Evolutionary conservation across 176 grass and related monocot species (phyloP), one percentile per base, ranked within the genome.

Genomic region (Carex kokanica): DNA sequence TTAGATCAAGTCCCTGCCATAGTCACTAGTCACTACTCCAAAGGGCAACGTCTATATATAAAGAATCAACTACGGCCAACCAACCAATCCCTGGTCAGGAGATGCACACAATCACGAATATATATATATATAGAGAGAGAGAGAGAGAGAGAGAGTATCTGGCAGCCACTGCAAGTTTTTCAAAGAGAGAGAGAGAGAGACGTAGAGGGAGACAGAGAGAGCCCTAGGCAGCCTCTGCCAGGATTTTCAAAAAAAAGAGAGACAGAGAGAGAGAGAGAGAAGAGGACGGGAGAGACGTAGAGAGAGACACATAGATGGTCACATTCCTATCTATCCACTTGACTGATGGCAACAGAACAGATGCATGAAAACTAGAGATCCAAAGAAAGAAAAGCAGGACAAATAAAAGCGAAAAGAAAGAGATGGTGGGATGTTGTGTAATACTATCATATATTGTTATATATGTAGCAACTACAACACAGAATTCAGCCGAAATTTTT

Each of bases 311-410:
- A 64, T 6, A 74, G 68, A 85, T 43, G 56, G 83, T 77, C 69
- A 85, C 34, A 77, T 85, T 59, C 55, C 70, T 71, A 85, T 78
- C 83, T 78, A 27, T 64, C 53, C 70, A 85, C 31, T 74, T 85
- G 83, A 85, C 66, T 85, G 83, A 85, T 85, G 69, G 83, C 54
- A 75, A 85, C 70, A 29, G 36, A 34, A 3, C 32, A 25, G 56
- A 78, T 85, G 41, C 83, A 64, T 14, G 64, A 83, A 83, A 83
- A 21, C 60, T 68, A 83, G 80, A 63, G 54, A 83, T 25, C 66
- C 80, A 62, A 49, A 68, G 45, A 66, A 83, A 67, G 60, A 68
- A 83, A 83, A 68, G 40, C n/a, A 49, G 23, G n/a, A 8, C 20
- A 62, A 64, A 47, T 27, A 66, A 83, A 70, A 41, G 32, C 16